These are phyloP conservation scores for Helenozyma baotianmanensis DNA, from an alignment of 805 yeast species.

Conservation along the genomic window DNA sequence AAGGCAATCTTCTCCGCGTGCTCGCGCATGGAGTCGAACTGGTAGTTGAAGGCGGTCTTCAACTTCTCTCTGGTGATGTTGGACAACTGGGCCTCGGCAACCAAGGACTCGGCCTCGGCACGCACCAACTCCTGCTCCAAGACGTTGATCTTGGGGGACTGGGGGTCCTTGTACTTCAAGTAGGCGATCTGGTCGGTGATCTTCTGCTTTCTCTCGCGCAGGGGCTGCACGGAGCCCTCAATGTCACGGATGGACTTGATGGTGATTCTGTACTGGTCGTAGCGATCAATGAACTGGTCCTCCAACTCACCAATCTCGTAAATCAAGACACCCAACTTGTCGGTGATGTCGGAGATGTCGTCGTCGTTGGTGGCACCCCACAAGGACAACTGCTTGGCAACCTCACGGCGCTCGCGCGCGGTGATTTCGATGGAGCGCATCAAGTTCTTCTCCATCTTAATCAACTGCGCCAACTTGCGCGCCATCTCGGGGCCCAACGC, in stretches of 20 bases:
- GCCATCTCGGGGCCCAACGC: slow-evolving; percentile 77
- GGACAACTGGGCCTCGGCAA: slow-evolving; percentile 87
- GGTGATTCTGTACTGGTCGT: slow-evolving; percentile 82
- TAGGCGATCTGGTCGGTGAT: slow-evolving; percentile 82
- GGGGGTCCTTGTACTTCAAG: slow-evolving; percentile 81
- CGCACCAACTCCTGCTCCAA: slow-evolving; percentile 87
- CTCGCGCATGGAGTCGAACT: slow-evolving; percentile 81
- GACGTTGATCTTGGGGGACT: slow-evolving; percentile 73
- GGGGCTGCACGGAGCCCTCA: slow-evolving; percentile 83
- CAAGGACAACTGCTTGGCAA: slow-evolving; percentile 73
- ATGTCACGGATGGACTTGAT: slow-evolving; percentile 78
- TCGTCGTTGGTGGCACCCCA: slow-evolving; percentile 91
- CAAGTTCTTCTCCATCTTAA: slow-evolving; percentile 78
- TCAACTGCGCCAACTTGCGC: slow-evolving; percentile 66
- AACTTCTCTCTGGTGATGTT: slow-evolving; percentile 85
- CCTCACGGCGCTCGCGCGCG: slow-evolving; percentile 74
- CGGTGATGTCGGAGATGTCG: slow-evolving; percentile 81
- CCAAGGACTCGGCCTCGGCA: slow-evolving; percentile 87
- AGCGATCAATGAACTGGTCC: slow-evolving; percentile 80
- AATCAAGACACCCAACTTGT: slow-evolving; percentile 77
- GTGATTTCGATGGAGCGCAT: slow-evolving; percentile 74
- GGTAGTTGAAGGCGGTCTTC: slow-evolving; percentile 78
- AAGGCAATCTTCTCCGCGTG: slow-evolving; percentile 81
- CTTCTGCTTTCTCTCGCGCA: slow-evolving; percentile 80
- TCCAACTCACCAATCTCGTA: slow-evolving; percentile 83